phyloP scores from a whole-genome alignment of 179 eudicot genomes.

The Drosera spatulata region DNA sequence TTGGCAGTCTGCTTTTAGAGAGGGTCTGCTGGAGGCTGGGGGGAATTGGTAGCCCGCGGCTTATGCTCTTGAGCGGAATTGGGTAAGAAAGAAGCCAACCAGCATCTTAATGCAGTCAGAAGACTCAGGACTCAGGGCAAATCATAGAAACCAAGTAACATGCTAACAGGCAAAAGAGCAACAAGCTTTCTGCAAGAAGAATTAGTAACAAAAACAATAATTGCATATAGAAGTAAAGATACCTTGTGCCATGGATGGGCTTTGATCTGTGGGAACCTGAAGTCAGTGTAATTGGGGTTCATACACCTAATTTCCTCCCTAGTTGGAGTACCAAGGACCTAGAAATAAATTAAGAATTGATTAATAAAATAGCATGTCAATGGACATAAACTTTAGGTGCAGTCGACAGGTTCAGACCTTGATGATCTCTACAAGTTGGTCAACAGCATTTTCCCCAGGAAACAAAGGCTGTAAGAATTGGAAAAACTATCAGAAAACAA shows the following conservation, averaged over 20 bases:
- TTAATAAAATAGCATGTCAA: neutral
- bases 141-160: no score
- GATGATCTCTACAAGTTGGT: conserved; percentile 85
- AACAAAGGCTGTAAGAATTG: conserved; percentile 55
- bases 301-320: conserved; percentile 90
- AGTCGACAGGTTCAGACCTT: conserved; percentile 31
- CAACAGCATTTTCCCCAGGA: conserved; percentile 94
- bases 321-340: conserved; percentile 94
- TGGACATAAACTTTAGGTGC: neutral
- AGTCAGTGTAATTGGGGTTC: conserved; percentile 80
- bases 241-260: conserved; percentile 98
- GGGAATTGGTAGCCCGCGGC: no score
- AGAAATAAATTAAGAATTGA: no score
- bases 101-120: no score
- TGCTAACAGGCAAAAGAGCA: no score
- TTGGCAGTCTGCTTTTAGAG: no score
- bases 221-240: neutral
- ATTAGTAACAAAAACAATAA: no score
- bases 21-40: no score
- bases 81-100: no score
- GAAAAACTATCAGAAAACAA: conserved; percentile 3
- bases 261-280: conserved; percentile 84
- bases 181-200: no score
- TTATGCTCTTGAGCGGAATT: no score
- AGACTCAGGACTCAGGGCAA: no score